Conservation (phyloP, 2,329 filamentous ascomycete species). For the Monosporascus sp. region DNA sequence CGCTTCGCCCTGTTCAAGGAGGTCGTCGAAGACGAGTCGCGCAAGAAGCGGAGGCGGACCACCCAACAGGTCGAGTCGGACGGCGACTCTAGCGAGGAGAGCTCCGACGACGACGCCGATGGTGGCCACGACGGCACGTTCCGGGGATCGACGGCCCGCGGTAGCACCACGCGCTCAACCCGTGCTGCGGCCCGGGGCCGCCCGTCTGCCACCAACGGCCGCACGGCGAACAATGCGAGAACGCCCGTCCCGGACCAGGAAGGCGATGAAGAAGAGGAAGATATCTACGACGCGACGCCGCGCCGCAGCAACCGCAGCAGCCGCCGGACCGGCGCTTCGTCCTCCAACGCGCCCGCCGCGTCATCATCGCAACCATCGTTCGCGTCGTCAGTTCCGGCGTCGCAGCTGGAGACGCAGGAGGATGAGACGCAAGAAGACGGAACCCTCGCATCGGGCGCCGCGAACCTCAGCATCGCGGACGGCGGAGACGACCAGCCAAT, state of each 20-base stretch:
- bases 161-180: slow-evolving; percentile 30
- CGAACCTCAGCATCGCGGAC: slow-evolving; percentile 30
- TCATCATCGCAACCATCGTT: slow-evolving; percentile 54
- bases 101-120: slow-evolving; percentile 57
- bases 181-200: slow-evolving; percentile 19
- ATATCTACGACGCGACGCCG: slow-evolving; percentile 38
- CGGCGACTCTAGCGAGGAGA: slow-evolving; percentile 51
- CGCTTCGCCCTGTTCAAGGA: slow-evolving; percentile 97
- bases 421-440: slow-evolving; percentile 35
- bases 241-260: slow-evolving; percentile 29
- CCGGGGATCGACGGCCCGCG: slow-evolving; percentile 34
- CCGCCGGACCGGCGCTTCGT: slow-evolving; percentile 16
- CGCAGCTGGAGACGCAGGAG: slow-evolving; percentile 54
- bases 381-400: slow-evolving; percentile 74
- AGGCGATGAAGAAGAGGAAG: slow-evolving; percentile 47
- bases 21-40: slow-evolving; percentile 72
- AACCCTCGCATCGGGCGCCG: slow-evolving; percentile 30
- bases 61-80: slow-evolving; percentile 54
- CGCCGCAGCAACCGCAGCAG: slow-evolving; percentile 36
- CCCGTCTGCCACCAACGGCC: slow-evolving; percentile 20
- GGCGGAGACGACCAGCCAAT: slow-evolving; percentile 39
- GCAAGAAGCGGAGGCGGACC: slow-evolving; percentile 76
- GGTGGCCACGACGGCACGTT: slow-evolving; percentile 32
- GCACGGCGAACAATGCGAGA: slow-evolving; percentile 23
- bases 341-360: slow-evolving; percentile 28